Evolutionary conservation across 805 yeast species (phyloP).

Genomic region (Cyberlindnera bimundalis): DNA sequence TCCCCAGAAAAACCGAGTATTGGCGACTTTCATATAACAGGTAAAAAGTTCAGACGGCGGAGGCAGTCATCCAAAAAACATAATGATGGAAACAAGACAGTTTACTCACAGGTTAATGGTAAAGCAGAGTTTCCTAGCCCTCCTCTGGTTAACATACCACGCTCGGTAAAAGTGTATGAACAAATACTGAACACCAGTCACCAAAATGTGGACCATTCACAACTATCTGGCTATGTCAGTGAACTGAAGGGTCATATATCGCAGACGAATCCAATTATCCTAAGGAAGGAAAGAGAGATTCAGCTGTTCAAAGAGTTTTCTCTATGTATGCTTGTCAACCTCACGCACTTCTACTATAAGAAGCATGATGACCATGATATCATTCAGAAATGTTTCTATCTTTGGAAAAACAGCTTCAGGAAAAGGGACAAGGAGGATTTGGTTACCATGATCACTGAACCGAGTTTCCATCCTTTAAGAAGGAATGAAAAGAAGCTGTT

Average conservation of each 20-base stretch:
- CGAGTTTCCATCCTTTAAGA: neutral
- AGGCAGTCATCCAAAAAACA: too few species aligned
- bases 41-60: too few species aligned
- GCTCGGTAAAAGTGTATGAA: neutral
- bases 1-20: too few species aligned
- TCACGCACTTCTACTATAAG: neutral
- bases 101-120: too few species aligned
- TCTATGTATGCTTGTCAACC: neutral
- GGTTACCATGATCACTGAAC: neutral
- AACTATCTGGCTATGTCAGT: neutral
- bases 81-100: too few species aligned
- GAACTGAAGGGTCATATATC: neutral
- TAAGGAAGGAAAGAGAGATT: neutral
- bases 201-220: neutral
- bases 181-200: neutral
- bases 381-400: neutral
- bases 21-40: too few species aligned
- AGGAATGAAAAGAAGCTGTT: too few species aligned
- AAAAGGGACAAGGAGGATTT: neutral
- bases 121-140: neutral
- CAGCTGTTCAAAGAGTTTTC: neutral
- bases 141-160: neutral
- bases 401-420: neutral
- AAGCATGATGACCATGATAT: neutral
- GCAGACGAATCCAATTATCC: neutral